Evolutionary conservation across 1,284 basidiomycete genomes (phyloP), one percentile per base, ranked within the genome.

Genomic region (Sphaerobolus stellatus): DNA sequence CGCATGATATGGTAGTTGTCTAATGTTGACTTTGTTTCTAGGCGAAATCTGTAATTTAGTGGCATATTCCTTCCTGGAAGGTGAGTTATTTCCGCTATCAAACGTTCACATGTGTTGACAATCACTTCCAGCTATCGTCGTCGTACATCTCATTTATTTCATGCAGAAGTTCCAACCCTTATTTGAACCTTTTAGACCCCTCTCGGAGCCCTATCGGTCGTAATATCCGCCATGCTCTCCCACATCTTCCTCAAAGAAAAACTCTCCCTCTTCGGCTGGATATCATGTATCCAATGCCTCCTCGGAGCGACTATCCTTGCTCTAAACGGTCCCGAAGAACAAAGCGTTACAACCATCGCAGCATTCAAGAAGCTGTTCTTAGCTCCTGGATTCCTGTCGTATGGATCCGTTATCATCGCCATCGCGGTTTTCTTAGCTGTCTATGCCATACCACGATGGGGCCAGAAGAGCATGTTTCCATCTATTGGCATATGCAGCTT

Each of bases 211-310:
- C 73, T 88, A 20, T 84, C 82, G 0, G 85, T 88, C 44, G 84
- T 88, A 51, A 78, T 87, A 30, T 84, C 80, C 40, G 83, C 84
- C n/a, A 79, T 86, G 24, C 73, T 87, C n/a, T 84, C 83, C n/a
- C 82, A 83, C 58, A 80, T 86, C 65, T 74, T 87, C 67, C 72
- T 86, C 53, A 80, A 83, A 57, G 86, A 88, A 65, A 79, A 72
- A 50, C 71, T 88, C 16, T 78, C 78, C 3, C 75, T 80, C 52
- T 81, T 80, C 54, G 82, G 82, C 40, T 81, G 78, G 78, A 75
- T 77, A 52, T 84, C 84, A 1, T 87, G 83, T 61, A 72, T 76
- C 13, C 75, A 87, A 41, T 86, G 84, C 64, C 68, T 75, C 16
- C 62, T 74, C 30, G 66, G 73, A 50, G 64, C 62, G 34, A 60